Evolutionary conservation across 306 rosid genomes (phyloP), one percentile per base, ranked within the genome.

Genomic region (Herpetospermum pedunculosum): DNA sequence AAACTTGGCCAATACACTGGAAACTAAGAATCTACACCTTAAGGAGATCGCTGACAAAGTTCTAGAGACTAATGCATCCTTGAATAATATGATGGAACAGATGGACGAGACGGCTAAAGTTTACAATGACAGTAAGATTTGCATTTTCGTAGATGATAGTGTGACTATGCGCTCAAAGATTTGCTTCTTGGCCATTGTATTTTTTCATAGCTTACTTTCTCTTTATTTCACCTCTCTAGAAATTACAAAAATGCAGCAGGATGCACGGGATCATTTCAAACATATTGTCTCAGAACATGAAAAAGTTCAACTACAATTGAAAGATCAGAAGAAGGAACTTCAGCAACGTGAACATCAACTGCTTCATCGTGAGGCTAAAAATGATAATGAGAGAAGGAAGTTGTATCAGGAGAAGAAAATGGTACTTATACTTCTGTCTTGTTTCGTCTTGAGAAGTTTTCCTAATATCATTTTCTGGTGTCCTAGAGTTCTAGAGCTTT

Each of bases 301-400:
- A 35, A 71, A 71, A 63, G 82, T 75, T 50, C 72, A 81, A 40
- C 21, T 38, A 75, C 77, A 44, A n/a, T 78, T 92, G 77, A 79
- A 84, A 77, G 81, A 71, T 74, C 77, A 62, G 80, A 88, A 35
- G 75, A 77, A 83, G 70, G 64, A 80, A 37, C 90, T 92, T 68
- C 77, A 60, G 83, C 37, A 37, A 18, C 82, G 72, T 41, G 96
- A 92, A 84, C 83, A 84, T 72, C 74, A 62, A 63, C 80, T 92
- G 65, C 83, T 44, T 49, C 74, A 78, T 63, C 84, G 90, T 50
- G 77, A 73, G 77, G 83, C 81, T 19, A 77, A 74, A 8, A 87
- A 88, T 78, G 82, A 82, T 14, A 79, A 75, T 18, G 90, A 90
- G 84, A 84, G 83, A 72, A 75, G 77, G 75, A 87, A 80, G 54